These are phyloP conservation scores for Axilococcus clingmanii DNA, from an alignment of 139 green algal species.

Conservation along the genomic window DNA sequence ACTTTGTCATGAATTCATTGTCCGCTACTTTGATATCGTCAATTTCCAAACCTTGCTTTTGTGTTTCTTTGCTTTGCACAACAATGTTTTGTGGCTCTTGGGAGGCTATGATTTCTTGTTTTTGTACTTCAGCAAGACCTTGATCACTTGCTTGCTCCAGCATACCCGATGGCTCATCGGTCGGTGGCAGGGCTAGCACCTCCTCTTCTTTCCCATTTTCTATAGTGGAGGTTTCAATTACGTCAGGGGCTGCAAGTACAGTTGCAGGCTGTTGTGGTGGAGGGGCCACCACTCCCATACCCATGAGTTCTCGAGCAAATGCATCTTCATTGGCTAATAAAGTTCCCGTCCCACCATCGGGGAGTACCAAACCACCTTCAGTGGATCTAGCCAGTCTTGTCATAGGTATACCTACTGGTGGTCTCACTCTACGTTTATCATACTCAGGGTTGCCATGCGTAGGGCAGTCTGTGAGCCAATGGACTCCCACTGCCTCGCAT, in stretches of 20 bases:
- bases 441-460: conserved; percentile 47
- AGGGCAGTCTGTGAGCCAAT: conserved; percentile 66
- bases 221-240: neutral
- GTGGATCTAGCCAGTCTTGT: conserved; percentile 28
- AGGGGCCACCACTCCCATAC: conserved; percentile 2
- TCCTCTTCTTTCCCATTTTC: neutral
- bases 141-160: neutral
- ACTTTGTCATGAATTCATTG: too few species aligned
- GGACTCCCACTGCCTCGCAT: conserved; percentile 22
- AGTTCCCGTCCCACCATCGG: conserved; percentile 37
- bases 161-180: neutral
- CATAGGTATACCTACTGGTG: conserved; percentile 55
- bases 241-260: neutral
- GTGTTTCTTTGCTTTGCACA: conserved; percentile 7
- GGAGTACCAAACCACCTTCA: conserved; percentile 50
- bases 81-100: conserved; percentile 16
- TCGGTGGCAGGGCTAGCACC: neutral
- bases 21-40: too few species aligned
- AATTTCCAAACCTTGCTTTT: too few species aligned
- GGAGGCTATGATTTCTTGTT: neutral
- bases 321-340: conserved; percentile 41
- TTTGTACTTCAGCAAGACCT: conserved; percentile 5
- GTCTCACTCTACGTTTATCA: conserved; percentile 41
- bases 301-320: conserved; percentile 38
- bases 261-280: neutral